Evolutionary conservation across 768 basidiomycete species (phyloP).

Genomic region (Boletus speciosus): DNA sequence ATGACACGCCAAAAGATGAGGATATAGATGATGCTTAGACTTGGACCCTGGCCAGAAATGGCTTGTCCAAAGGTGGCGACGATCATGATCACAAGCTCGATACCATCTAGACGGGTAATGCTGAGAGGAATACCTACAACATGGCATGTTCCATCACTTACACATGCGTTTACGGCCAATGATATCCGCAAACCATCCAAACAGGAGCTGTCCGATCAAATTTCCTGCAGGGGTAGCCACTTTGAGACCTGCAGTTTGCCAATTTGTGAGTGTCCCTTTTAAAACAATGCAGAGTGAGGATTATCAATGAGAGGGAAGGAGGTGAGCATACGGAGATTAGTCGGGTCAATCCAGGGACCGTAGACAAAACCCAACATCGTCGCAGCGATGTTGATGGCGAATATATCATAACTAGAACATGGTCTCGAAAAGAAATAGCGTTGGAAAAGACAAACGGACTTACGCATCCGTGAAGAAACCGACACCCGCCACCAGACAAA

Average conservation of each 20-base stretch:
- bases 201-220: conserved; percentile 66
- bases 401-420: conserved; percentile 59
- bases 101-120: conserved; percentile 32
- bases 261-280: conserved; percentile 7
- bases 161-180: conserved; percentile 77
- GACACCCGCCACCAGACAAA: conserved; percentile 62
- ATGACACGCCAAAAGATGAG: conserved; percentile 83
- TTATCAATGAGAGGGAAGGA: neutral
- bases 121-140: neutral
- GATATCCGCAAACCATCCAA: conserved; percentile 72
- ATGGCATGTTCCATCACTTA: conserved; percentile 31
- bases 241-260: conserved; percentile 72
- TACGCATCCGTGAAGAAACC: conserved; percentile 88
- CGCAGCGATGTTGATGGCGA: conserved; percentile 81
- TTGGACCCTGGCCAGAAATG: conserved; percentile 59
- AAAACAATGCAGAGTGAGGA: no score
- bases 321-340: neutral
- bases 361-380: conserved; percentile 83
- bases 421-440: neutral
- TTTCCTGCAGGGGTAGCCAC: conserved; percentile 74
- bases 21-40: conserved; percentile 64
- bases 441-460: conserved; percentile 16
- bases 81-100: conserved; percentile 70
- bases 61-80: conserved; percentile 74
- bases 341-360: conserved; percentile 6